Evolutionary conservation across 1,284 basidiomycete genomes (phyloP), one percentile per base, ranked within the genome.

Genomic region (Fomitopsis palustris): DNA sequence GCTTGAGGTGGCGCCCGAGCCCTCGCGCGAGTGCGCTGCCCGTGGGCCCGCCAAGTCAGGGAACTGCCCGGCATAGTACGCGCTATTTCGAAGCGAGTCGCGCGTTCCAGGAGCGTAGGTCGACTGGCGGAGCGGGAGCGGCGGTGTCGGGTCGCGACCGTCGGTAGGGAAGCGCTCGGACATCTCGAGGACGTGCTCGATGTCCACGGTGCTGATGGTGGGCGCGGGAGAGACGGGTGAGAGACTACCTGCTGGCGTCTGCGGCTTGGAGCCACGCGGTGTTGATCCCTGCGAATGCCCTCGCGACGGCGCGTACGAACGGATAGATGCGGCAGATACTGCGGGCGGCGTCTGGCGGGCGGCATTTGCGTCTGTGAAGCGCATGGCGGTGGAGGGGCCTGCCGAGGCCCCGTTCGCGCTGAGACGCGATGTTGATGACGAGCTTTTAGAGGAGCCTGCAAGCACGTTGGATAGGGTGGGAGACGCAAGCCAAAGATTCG

Each of bases 101-200:
- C 60, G 60, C 17, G 60, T 60, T 31, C 10, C 35, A 14, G 60
- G 56, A 38, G 49, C n/a, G 49, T 59, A 39, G 16, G 51, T 58
- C 12, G 63, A 61, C 41, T 56, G 63, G 25, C 65, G 61, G n/a
- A 62, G 54, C 35, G 43, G 54, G 55, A 35, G 58, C 17, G 10
- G 62, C 39, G 37, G 39, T 29, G 21, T 64, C 62, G 38, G 61
- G 59, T 35, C 49, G n/a, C 49, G 49, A 4, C 31, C 31, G 49
- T 52, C 49, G 43, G 57, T 59, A 21, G 64, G 57, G 59, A 75
- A 77, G 23, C 77, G 65, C 16, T 75, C 74, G 3, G 80, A 80
- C 69, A 78, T 75, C 63, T 84, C 80, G 43, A 84, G 74, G 67
- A 84, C 82, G 27, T 78, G 75, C 65, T 81, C 82, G 58, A 84